Percentiles rank a stretch among this genome's conserved stretches.
Evolutionary conservation across 768 basidiomycete genomes (phyloP).

Genomic region (Phylloporus scabripes): DNA sequence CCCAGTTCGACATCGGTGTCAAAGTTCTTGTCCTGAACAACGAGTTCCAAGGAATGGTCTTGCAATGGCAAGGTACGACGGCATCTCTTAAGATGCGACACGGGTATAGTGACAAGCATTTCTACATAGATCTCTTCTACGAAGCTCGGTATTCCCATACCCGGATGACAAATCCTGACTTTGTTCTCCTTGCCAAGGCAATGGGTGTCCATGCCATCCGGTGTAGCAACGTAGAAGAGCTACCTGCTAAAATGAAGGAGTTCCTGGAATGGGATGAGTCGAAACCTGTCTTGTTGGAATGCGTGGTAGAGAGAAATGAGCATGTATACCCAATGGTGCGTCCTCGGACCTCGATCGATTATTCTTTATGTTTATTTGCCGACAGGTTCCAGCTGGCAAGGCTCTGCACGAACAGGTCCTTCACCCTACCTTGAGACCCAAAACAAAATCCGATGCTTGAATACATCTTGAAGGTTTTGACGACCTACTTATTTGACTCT

Average conservation of each 20-base stretch:
- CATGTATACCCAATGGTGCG: conserved; percentile 89
- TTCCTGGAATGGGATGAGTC: conserved; percentile 90
- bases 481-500: background rate
- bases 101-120: background rate
- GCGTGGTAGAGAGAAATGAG: conserved; percentile 75
- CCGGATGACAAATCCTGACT: conserved; percentile 92
- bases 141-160: conserved; percentile 96
- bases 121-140: conserved; percentile 82
- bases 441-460: conserved; percentile 25
- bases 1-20: conserved; percentile 88
- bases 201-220: conserved; percentile 93
- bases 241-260: conserved; percentile 97
- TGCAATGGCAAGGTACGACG: conserved; percentile 91
- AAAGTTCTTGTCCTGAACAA: conserved; percentile 93
- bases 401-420: conserved; percentile 89
- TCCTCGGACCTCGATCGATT: background rate
- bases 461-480: background rate
- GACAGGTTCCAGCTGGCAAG: conserved; percentile 84
- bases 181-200: conserved; percentile 79
- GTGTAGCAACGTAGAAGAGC: conserved; percentile 61
- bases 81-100: background rate
- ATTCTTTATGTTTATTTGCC: background rate
- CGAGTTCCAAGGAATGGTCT: conserved; percentile 98
- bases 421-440: conserved; percentile 48
- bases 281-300: conserved; percentile 89